Base-by-base conservation (phyloP, 148 eudicot species). In the Rhododendron mucronatum region DNA sequence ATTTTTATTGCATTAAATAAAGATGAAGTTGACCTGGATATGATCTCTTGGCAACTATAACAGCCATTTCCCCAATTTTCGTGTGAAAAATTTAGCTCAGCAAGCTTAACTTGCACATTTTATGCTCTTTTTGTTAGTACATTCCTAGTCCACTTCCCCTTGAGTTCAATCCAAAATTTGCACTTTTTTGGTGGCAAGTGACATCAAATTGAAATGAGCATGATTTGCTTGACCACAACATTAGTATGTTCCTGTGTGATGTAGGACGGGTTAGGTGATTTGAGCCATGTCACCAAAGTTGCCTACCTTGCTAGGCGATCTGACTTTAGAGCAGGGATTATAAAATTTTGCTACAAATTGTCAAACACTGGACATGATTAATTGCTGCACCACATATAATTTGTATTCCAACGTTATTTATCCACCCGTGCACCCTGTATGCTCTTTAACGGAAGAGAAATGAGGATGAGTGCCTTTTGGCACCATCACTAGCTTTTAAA, bases 1-100 rank as follows among this genome's bases (percentile, higher is more conserved):
- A 48, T 15, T 61, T 67, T 85, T 85, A 37, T 57, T 65, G 77
- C 75, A 80, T 53, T 80, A 80, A 30, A 61, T 69, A 41, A 21
- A 30, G 75, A 26, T 23, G 30, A n/a, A 23, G 50, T 23, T 78
- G 53, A n/a, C 47, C 18, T 45, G n/a, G 55, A 79, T 80, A 28
- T 80, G 83, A 51, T 48, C 41, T 48, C 51, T 80, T 26, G 81
- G 65, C 63, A 30, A 51, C 83, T 28, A 26, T 50, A 80, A 30
- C 41, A 51, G n/a, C 55, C 55, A 57, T 50, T 55, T 50, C 83
- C 53, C 57, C 20, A 7, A 21, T 77, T 79, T 48, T 23, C 30
- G 35, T 28, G 63, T 80, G 45, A 8, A 26, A 78, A 28, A 7
- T 80, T 16, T 80, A 30, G 35, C 10, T 45, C 2, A 51, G 30